Percentiles rank a stretch among this genome's conserved stretches.
phyloP scores from a whole-genome alignment of 352 stramenopile species.

The Phytophthora syringae region DNA sequence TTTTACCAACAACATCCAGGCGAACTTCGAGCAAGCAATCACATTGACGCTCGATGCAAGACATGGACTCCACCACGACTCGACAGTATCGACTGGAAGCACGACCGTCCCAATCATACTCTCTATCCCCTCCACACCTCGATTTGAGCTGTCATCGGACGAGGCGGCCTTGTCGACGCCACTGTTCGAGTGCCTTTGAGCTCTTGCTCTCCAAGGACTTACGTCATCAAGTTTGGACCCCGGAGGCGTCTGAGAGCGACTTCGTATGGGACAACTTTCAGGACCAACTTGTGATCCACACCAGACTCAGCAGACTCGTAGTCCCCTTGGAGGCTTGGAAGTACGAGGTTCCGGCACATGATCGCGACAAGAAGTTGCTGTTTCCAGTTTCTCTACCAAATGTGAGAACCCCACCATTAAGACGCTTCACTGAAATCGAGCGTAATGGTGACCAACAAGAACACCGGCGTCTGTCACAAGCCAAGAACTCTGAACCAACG shows the following conservation, averaged over 20 bases:
- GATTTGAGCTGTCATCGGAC: slow-evolving; percentile 44
- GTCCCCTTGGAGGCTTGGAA: slow-evolving; percentile 49
- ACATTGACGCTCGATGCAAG: slow-evolving; percentile 21
- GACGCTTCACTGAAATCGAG: slow-evolving; percentile 65
- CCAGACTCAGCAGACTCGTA: slow-evolving; percentile 52
- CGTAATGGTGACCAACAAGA: slow-evolving; percentile 15
- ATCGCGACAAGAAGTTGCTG: slow-evolving; percentile 14
- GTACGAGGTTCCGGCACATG: background rate
- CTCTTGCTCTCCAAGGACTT: slow-evolving; percentile 22
- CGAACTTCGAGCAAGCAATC: slow-evolving; percentile 14
- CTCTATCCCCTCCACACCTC: slow-evolving; percentile 52
- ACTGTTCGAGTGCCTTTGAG: slow-evolving; percentile 30
- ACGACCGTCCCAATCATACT: slow-evolving; percentile 49
- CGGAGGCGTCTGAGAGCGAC: slow-evolving; percentile 48
- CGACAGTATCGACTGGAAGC: background rate
- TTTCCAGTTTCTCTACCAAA: slow-evolving; percentile 36
- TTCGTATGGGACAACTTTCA: slow-evolving; percentile 69
- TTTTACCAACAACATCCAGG: slow-evolving; percentile 12
- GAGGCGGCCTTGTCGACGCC: background rate
- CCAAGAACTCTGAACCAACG: background rate
- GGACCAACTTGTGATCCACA: slow-evolving; percentile 71
- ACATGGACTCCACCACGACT: background rate
- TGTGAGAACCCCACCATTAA: slow-evolving; percentile 58
- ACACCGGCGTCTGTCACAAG: slow-evolving; percentile 4
- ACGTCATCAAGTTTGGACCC: slow-evolving; percentile 50